phyloP scores from a whole-genome alignment of 179 eudicot species.

The Beta lomatogona region DNA sequence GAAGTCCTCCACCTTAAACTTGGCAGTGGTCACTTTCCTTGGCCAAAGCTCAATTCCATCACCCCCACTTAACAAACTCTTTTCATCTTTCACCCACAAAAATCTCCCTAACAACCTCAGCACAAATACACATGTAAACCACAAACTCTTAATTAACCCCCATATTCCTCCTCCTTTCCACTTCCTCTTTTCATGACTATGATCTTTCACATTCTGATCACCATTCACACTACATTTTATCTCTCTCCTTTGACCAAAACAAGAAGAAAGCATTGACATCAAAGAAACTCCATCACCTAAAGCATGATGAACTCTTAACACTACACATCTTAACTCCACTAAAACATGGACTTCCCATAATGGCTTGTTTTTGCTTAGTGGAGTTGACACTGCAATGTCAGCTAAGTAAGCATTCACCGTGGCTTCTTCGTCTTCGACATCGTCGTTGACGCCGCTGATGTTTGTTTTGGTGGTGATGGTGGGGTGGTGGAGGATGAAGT shows the following conservation, averaged over 20 bases:
- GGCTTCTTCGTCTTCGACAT: neutral
- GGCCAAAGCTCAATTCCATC: conserved; percentile 86
- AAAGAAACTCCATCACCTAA: conserved; percentile 40
- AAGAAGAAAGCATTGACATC: conserved; percentile 39
- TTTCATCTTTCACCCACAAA: conserved; percentile 53
- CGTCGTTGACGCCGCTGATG: neutral
- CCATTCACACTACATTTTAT: conserved; percentile 3
- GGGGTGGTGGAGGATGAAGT: conserved; percentile 20
- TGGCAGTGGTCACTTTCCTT: conserved; percentile 59
- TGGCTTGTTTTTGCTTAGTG: conserved; percentile 34
- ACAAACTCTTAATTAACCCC: conserved; percentile 33
- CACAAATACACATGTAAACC: conserved; percentile 47
- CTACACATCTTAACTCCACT: conserved; percentile 29
- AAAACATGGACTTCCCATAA: conserved; percentile 44
- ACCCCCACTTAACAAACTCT: conserved; percentile 65
- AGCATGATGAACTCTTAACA: conserved; percentile 40
- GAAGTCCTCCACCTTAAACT: conserved; percentile 64
- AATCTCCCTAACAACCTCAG: conserved; percentile 42
- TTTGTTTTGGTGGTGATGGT: neutral
- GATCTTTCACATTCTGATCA: neutral
- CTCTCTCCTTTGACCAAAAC: conserved; percentile 22
- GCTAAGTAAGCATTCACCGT: conserved; percentile 31
- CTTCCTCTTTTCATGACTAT: neutral
- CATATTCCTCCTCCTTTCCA: conserved; percentile 21
- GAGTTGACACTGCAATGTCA: conserved; percentile 35